Evolutionary conservation across 2,329 filamentous ascomycete genomes (phyloP), one percentile per base, ranked within the genome.

Genomic region (Beauveria asiatica): DNA sequence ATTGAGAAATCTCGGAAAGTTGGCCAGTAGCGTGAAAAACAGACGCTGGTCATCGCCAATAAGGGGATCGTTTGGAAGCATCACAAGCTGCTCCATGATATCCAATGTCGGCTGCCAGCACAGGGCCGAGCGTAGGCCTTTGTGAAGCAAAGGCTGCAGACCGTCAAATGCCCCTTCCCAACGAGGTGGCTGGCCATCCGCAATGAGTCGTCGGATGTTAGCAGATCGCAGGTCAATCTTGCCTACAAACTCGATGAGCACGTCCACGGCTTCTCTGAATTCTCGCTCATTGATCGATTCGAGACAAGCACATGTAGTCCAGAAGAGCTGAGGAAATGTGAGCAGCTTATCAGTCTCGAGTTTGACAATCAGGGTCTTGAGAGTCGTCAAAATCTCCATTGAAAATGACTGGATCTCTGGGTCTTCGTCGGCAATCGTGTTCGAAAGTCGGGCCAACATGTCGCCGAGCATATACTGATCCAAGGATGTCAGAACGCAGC

Each of bases 211-310:
- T 44, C 93, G 81, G 3, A 95, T 84, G 41, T 76, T 80, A 0
- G 85, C 80, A 63, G 89, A 85, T 50, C 83, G 81, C 49, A 99
- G 81, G 70, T 99, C 89, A 23, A 97, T 78, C 70, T 94, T 96
- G 65, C 85, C 83, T 23, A 99, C 75, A 41, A 96, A 85, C 68
- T 89, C 89, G 61, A 96, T 89, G 10, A 99, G 81, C 89, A 99
- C 97, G 57, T 89, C 87, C 13, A 97, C 78, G 23, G 90, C 92
- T 70, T 97, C 94, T 63, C 94, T 83, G 64, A 96, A 99, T 69
- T 99, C 94, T 23, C 88, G 84, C 73, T 99, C 95, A 65, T 97
- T 96, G 68, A 97, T 96, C 0, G 94, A 97, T 69, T 97, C 92
- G 21, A 99, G 77, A 70, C 94, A 99, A 11, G 94, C 94, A 68